Percentiles rank a stretch among this genome's conserved stretches.
phyloP scores from a whole-genome alignment of 1,284 basidiomycete genomes.

The Cryptococcus sp. region DNA sequence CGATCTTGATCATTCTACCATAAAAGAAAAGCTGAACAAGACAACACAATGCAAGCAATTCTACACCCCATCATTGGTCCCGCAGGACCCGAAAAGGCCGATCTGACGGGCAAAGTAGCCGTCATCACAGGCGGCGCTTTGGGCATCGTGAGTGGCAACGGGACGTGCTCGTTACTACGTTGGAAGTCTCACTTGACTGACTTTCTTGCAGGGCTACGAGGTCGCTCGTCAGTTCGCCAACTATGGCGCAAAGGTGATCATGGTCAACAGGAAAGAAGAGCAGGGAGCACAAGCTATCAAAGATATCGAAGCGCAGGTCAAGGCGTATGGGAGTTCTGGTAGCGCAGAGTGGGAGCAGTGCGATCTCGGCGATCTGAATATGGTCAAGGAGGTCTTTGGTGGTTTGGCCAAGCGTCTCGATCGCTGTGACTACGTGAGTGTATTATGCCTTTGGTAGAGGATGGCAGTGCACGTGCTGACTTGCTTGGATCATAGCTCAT shows the following conservation, averaged over 20 bases:
- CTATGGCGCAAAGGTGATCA: constrained; percentile 53
- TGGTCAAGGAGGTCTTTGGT: constrained; percentile 55
- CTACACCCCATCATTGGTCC: constrained; percentile 43
- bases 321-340: constrained; percentile 34
- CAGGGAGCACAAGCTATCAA: constrained; percentile 54
- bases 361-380: constrained; percentile 54
- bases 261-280: constrained; percentile 55
- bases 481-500: constrained; percentile 45
- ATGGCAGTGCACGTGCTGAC: neutral
- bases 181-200: neutral
- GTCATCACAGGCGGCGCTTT: constrained; percentile 57
- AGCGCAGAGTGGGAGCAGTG: constrained; percentile 55
- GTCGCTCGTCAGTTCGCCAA: constrained; percentile 40
- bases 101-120: constrained; percentile 50
- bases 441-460: too few relatives aligned
- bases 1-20: neutral
- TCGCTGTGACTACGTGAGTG: constrained; percentile 55
- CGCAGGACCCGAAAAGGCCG: constrained; percentile 37
- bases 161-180: neutral
- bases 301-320: constrained; percentile 48
- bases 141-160: constrained; percentile 47
- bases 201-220: constrained; percentile 43
- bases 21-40: neutral
- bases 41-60: constrained; percentile 34
- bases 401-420: constrained; percentile 48